Percentiles rank a stretch among this genome's conserved stretches.
Evolutionary conservation across 1,284 basidiomycete species (phyloP).

Genomic region (Cryptococcus sp.): DNA sequence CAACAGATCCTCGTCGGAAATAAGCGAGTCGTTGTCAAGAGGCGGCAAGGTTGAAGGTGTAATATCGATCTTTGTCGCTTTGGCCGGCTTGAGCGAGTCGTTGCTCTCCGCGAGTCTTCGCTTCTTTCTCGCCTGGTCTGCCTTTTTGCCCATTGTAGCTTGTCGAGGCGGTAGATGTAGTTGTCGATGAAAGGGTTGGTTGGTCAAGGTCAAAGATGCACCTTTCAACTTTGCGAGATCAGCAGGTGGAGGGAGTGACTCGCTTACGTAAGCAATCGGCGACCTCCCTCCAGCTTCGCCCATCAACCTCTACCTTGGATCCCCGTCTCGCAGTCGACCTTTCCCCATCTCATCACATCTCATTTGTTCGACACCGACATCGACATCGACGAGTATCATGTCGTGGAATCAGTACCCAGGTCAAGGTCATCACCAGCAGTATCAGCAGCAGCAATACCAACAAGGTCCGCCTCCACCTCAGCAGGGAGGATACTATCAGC

Average conservation of each 20-base stretch:
- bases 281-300: no score
- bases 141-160: constrained; percentile 25
- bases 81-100: background rate
- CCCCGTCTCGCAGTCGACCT: no score
- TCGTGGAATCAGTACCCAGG: constrained; percentile 11
- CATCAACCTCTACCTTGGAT: no score
- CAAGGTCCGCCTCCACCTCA: no score
- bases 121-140: constrained; percentile 24
- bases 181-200: no score
- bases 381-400: constrained; percentile 1
- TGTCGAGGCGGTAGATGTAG: no score
- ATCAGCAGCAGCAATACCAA: background rate
- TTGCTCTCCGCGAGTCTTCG: background rate
- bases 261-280: no score
- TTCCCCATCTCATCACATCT: background rate
- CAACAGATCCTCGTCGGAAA: constrained; percentile 38
- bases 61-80: no score
- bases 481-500: background rate
- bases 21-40: constrained; percentile 13
- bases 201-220: no score
- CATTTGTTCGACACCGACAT: background rate
- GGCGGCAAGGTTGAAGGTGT: no score
- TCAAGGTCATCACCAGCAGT: constrained; percentile 6
- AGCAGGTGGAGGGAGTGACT: no score
- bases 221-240: no score